A percentile compares a stretch with the other conserved stretches of the same genome.
These are phyloP conservation scores for Populus tomentosa DNA, from an alignment of 441 rosid species.

Conservation along the genomic window DNA sequence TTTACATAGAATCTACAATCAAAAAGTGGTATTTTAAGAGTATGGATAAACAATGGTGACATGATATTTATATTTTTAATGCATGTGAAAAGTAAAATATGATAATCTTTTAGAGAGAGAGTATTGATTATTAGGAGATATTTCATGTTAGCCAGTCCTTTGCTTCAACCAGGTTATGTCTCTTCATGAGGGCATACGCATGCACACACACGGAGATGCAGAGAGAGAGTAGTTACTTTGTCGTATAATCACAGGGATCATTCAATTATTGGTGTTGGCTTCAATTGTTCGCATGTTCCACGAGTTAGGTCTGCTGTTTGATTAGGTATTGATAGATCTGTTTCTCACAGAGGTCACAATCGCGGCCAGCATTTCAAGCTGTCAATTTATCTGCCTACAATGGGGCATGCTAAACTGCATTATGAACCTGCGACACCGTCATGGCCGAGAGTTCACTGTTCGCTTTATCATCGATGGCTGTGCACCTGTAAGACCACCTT, in stretches of 20 bases:
- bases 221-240: not conserved
- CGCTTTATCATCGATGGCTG: not conserved
- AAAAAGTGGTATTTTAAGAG: too few species aligned
- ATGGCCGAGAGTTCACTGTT: not conserved
- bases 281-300: not conserved
- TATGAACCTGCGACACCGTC: not conserved
- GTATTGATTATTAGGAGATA: not conserved
- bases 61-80: too few species aligned
- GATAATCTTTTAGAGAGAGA: too few species aligned
- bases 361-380: slow-evolving; percentile 10
- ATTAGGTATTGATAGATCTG: slow-evolving; percentile 1
- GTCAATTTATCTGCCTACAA: not conserved
- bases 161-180: not conserved
- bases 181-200: not conserved
- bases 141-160: not conserved
- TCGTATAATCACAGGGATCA: not conserved
- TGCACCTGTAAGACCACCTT: not conserved
- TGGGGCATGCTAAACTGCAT: not conserved
- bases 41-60: too few species aligned
- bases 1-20: too few species aligned
- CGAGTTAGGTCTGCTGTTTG: not conserved
- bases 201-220: not conserved
- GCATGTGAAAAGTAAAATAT: too few species aligned
- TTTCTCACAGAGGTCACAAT: slow-evolving; percentile 2
- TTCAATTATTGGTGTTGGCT: not conserved